Evolutionary conservation across 768 basidiomycete genomes (phyloP).

Genomic region (Boletus eberwhitei): DNA sequence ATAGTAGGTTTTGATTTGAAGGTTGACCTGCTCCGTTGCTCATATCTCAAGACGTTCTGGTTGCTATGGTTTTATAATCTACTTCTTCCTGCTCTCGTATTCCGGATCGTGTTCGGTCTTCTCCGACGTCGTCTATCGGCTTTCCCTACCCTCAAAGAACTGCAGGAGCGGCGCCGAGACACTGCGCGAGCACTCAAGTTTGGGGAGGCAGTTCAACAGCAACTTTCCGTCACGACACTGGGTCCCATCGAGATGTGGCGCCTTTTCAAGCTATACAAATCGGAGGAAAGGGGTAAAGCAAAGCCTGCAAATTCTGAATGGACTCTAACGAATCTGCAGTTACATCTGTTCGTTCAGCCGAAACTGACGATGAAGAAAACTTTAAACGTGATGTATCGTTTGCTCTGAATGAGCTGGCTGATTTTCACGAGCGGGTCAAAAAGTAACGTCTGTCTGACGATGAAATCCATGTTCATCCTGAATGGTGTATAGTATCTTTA

Average conservation of each 20-base stretch:
- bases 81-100: conserved; percentile 49
- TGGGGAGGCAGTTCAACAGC: conserved; percentile 45
- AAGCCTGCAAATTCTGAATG: conserved; percentile 19
- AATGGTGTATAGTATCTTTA: conserved; percentile 47
- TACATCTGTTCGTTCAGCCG: not conserved
- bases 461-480: not conserved
- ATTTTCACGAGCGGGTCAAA: conserved; percentile 60
- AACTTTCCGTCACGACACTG: conserved; percentile 45
- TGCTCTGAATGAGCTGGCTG: conserved; percentile 46
- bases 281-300: conserved; percentile 33
- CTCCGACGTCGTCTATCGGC: conserved; percentile 47
- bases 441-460: conserved; percentile 41
- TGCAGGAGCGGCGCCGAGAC: conserved; percentile 50
- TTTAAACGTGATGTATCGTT: conserved; percentile 42
- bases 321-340: not conserved
- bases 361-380: conserved; percentile 33
- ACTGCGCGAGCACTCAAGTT: conserved; percentile 50
- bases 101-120: conserved; percentile 47
- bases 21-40: not conserved
- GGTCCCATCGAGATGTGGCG: conserved; percentile 54
- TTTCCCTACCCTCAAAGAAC: conserved; percentile 53
- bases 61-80: conserved; percentile 58
- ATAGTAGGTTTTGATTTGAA: conserved; percentile 36
- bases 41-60: conserved; percentile 52
- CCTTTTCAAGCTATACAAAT: conserved; percentile 43